Percentiles rank a stretch among this genome's conserved stretches.
phyloP scores from a whole-genome alignment of 83 land plant genomes.

The Picea abies region DNA sequence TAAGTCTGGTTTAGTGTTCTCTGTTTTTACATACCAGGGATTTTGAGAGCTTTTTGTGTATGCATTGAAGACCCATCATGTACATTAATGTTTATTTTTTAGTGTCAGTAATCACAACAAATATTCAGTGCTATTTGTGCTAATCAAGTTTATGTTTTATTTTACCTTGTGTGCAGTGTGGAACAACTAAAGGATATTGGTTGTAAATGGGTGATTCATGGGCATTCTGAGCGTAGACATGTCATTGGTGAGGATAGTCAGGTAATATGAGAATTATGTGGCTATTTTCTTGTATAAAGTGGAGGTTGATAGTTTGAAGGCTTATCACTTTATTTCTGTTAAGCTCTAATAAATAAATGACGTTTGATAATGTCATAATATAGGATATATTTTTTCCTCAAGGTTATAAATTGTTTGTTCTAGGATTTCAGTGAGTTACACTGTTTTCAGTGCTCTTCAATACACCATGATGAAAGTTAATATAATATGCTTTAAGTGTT shows the following conservation, averaged over 20 bases:
- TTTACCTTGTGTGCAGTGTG: slow-evolving; percentile 42
- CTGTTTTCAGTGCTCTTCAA: not conserved
- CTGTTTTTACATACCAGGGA: too few relatives aligned
- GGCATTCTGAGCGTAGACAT: slow-evolving; percentile 97
- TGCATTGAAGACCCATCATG: not conserved
- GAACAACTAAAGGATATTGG: slow-evolving; percentile 94
- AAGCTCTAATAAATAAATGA: not conserved
- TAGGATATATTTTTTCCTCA: not conserved
- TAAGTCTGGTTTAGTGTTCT: too few relatives aligned
- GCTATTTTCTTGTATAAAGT: not conserved
- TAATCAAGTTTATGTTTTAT: not conserved
- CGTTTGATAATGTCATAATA: not conserved
- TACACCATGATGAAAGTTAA: not conserved
- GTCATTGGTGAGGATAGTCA: slow-evolving; percentile 81
- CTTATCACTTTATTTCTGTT: not conserved
- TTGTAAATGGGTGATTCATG: slow-evolving; percentile 92
- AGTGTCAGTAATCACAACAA: not conserved
- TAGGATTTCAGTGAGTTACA: not conserved
- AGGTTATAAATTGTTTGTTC: not conserved
- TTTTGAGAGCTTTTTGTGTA: not conserved
- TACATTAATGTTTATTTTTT: not conserved
- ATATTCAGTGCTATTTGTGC: not conserved
- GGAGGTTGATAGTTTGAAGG: not conserved
- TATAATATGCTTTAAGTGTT: not conserved
- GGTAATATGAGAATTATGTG: slow-evolving; percentile 28